Evolutionary conservation across 1,284 basidiomycete species (phyloP).

Genomic region (Sporisorium reilianum): DNA sequence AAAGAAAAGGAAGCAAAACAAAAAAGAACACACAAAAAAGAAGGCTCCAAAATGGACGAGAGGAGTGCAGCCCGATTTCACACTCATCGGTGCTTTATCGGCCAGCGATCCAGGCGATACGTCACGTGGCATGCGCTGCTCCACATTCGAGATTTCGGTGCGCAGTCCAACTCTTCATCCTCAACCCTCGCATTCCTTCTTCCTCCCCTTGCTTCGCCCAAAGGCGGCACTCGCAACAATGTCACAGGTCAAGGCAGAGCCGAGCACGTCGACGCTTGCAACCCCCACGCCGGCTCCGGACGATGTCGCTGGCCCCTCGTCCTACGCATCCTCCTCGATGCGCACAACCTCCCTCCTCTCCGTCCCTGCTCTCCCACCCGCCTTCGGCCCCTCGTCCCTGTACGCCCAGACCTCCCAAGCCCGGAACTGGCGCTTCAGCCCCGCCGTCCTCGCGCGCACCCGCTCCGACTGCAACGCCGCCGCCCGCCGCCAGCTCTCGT

Average conservation of each 20-base stretch:
- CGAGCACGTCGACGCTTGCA: not conserved
- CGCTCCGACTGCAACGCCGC: constrained; percentile 30
- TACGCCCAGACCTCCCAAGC: constrained; percentile 63
- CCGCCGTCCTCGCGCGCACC: constrained; percentile 18
- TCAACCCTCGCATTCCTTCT: not conserved
- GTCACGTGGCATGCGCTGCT: not conserved
- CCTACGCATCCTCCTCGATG: constrained; percentile 30
- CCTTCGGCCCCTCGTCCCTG: constrained; percentile 42
- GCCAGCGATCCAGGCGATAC: not conserved
- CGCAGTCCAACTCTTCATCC: constrained; percentile 3
- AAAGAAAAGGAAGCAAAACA: not conserved
- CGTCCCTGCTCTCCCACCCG: constrained; percentile 36
- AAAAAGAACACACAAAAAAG: not conserved
- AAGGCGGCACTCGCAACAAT: not conserved
- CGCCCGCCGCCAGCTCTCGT: constrained; percentile 20
- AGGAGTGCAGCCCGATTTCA: not conserved
- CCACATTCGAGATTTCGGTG: constrained; percentile 6
- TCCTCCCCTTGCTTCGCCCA: not conserved
- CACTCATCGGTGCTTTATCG: not conserved
- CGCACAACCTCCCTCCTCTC: constrained; percentile 29
- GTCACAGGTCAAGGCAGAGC: constrained; percentile 11
- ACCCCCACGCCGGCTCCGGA: not conserved
- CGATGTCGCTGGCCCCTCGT: constrained; percentile 4
- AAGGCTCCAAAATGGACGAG: not conserved
- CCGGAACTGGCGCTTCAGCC: constrained; percentile 61